Percentiles rank a stretch among this genome's conserved stretches.
Conservation (phyloP, 768 basidiomycete species). For the Suillus occidentalis region DNA sequence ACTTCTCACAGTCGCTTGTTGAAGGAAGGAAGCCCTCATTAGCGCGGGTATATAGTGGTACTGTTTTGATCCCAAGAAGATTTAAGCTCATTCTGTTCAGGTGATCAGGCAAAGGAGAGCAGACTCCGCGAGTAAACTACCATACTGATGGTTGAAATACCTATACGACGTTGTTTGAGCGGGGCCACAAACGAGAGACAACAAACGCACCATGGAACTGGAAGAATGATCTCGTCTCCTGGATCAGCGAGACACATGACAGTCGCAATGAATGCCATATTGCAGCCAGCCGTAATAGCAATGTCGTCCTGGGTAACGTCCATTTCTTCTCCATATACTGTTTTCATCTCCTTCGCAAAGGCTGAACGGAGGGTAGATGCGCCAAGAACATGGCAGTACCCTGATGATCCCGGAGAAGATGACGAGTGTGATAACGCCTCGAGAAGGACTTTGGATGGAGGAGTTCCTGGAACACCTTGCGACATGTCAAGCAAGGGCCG, state of each 20-base stretch:
- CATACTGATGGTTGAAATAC: conserved; percentile 68
- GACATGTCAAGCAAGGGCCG: conserved; percentile 69
- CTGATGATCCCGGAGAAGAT: conserved; percentile 43
- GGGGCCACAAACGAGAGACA: neutral
- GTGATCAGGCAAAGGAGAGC: neutral
- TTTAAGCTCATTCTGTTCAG: conserved; percentile 64
- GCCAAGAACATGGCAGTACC: conserved; percentile 63
- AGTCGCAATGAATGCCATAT: conserved; percentile 65
- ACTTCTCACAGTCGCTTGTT: conserved; percentile 41
- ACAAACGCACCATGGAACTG: conserved; percentile 59
- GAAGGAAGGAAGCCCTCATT: conserved; percentile 63
- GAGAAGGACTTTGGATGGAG: conserved; percentile 56
- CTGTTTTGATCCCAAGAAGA: conserved; percentile 57
- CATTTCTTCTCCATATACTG: conserved; percentile 49
- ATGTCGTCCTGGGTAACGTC: conserved; percentile 58
- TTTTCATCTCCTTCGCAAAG: conserved; percentile 60
- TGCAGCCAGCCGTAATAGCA: conserved; percentile 71
- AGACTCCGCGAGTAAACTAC: neutral
- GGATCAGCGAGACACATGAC: conserved; percentile 65
- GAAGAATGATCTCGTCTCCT: conserved; percentile 72
- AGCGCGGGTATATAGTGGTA: conserved; percentile 53
- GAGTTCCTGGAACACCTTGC: conserved; percentile 71
- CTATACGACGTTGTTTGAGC: conserved; percentile 26
- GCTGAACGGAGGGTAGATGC: conserved; percentile 51
- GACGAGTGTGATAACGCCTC: conserved; percentile 46